A percentile compares a stretch with the other conserved stretches of the same genome.
phyloP scores from a whole-genome alignment of 2,329 filamentous ascomycete species.

The Hymenoscyphus fraxineus region DNA sequence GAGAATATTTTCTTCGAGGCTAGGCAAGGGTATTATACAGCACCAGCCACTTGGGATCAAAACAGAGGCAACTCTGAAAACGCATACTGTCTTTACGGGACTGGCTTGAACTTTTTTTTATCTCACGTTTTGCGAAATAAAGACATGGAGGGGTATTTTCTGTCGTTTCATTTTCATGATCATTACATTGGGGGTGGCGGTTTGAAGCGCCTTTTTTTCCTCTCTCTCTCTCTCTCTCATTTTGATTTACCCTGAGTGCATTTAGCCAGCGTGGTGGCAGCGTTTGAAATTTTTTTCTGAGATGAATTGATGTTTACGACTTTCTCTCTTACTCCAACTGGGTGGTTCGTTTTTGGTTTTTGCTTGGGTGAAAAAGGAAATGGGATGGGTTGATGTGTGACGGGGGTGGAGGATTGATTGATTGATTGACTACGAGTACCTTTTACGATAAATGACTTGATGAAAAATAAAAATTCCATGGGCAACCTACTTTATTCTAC shows the following conservation, averaged over 20 bases:
- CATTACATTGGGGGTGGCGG: slow-evolving; percentile 1
- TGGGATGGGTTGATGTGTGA: not conserved
- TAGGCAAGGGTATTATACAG: slow-evolving; percentile 31
- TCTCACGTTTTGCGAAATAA: not conserved
- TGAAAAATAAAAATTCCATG: slow-evolving; percentile 10
- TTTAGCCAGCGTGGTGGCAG: slow-evolving; percentile 34
- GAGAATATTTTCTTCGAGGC: slow-evolving; percentile 19
- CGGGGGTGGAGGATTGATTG: not conserved
- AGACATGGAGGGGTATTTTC: not conserved
- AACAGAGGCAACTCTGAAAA: slow-evolving; percentile 32
- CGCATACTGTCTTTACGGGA: slow-evolving; percentile 30
- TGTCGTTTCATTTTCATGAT: slow-evolving; percentile 6
- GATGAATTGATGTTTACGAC: slow-evolving; percentile 18
- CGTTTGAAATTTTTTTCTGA: slow-evolving; percentile 15
- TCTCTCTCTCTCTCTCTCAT: slow-evolving; percentile 11
- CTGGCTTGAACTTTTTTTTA: slow-evolving; percentile 15
- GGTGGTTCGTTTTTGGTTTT: slow-evolving; percentile 2
- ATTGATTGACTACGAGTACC: not conserved
- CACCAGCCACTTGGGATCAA: slow-evolving; percentile 29
- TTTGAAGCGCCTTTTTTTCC: not conserved
- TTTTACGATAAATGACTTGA: slow-evolving; percentile 7
- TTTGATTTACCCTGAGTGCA: slow-evolving; percentile 21
- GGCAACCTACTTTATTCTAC: slow-evolving; percentile 4
- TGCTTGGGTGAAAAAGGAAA: slow-evolving; percentile 4
- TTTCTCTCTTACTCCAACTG: slow-evolving; percentile 18